A percentile compares a stretch with the other conserved stretches of the same genome.
phyloP scores from a whole-genome alignment of 495 filamentous ascomycete species.

The Hypoxylon intermedium region DNA sequence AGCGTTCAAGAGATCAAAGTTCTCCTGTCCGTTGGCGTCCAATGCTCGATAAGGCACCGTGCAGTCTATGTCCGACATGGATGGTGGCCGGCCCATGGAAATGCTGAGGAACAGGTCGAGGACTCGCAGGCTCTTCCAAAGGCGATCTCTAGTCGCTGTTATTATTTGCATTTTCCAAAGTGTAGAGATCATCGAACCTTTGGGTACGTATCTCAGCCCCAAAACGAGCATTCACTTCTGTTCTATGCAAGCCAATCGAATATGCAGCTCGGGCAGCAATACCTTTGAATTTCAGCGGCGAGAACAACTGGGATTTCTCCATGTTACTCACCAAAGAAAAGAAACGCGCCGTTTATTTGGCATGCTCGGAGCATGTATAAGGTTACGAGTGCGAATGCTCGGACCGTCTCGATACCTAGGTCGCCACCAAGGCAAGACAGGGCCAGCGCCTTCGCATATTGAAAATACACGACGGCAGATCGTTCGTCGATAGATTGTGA shows the following conservation, averaged over 20 bases:
- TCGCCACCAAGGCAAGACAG: slow-evolving; percentile 63
- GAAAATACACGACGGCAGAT: slow-evolving; percentile 60
- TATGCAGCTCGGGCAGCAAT: slow-evolving; percentile 66
- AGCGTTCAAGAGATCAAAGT: slow-evolving; percentile 52
- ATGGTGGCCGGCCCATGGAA: slow-evolving; percentile 66
- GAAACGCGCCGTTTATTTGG: slow-evolving; percentile 67
- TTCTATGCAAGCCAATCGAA: slow-evolving; percentile 67
- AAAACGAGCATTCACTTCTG: slow-evolving; percentile 65
- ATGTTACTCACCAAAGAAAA: slow-evolving; percentile 52
- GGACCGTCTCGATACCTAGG: slow-evolving; percentile 63
- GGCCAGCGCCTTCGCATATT: slow-evolving; percentile 62
- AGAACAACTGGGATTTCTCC: not conserved
- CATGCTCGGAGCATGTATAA: slow-evolving; percentile 68
- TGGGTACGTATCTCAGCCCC: slow-evolving; percentile 54
- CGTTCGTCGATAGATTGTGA: slow-evolving; percentile 61
- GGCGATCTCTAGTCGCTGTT: slow-evolving; percentile 55
- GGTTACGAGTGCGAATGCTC: slow-evolving; percentile 65
- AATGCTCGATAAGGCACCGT: slow-evolving; percentile 51
- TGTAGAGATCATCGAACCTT: slow-evolving; percentile 23
- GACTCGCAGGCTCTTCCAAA: slow-evolving; percentile 68
- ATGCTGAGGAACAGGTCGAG: slow-evolving; percentile 67
- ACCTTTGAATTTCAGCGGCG: slow-evolving; percentile 45
- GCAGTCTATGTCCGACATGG: slow-evolving; percentile 65
- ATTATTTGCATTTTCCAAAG: not conserved
- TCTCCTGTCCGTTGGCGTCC: slow-evolving; percentile 42